A percentile compares a stretch with the other conserved stretches of the same genome.
Evolutionary conservation across 805 yeast genomes (phyloP).

Genomic region (Pichia paraexigua): DNA sequence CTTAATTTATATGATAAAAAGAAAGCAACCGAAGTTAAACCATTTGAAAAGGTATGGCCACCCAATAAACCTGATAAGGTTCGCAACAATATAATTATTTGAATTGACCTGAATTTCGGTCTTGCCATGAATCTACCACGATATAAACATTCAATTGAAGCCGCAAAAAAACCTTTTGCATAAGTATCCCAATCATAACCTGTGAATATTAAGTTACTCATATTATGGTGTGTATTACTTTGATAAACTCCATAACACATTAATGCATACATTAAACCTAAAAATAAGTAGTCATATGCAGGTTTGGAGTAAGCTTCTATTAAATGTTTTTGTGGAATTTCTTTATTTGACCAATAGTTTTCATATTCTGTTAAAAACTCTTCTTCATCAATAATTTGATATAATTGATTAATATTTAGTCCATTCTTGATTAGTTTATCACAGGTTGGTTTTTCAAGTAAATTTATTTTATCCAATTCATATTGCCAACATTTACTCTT

Average conservation of each 20-base stretch:
- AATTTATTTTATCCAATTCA: conserved; percentile 15
- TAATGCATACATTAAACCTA: conserved; percentile 26
- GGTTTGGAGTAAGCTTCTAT: conserved; percentile 19
- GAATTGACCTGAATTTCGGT: conserved; percentile 22
- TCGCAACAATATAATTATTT: conserved; percentile 22
- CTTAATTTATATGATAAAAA: conserved; percentile 21
- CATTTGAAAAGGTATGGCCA: conserved; percentile 24
- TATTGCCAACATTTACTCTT: conserved; percentile 23
- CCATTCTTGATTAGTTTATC: conserved; percentile 19
- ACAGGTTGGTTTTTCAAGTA: conserved; percentile 15
- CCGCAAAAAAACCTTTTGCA: conserved; percentile 24
- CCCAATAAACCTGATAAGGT: conserved; percentile 24
- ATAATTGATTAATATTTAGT: conserved; percentile 16
- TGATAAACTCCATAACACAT: conserved; percentile 25
- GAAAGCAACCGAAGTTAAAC: conserved; percentile 16
- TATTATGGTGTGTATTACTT: conserved; percentile 19
- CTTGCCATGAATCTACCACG: conserved; percentile 29
- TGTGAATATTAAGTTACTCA: conserved; percentile 15
- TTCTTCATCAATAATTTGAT: conserved; percentile 51
- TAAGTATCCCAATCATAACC: conserved; percentile 22
- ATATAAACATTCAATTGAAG: conserved; percentile 26
- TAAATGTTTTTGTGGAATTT: conserved; percentile 20
- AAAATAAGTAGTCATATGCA: conserved; percentile 22
- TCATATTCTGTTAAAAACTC: conserved; percentile 60
- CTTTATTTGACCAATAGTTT: conserved; percentile 22